Evolutionary conservation across 2,329 filamentous ascomycete species (phyloP), one percentile per base, ranked within the genome.

Genomic region (Coniochaeta prunicola): DNA sequence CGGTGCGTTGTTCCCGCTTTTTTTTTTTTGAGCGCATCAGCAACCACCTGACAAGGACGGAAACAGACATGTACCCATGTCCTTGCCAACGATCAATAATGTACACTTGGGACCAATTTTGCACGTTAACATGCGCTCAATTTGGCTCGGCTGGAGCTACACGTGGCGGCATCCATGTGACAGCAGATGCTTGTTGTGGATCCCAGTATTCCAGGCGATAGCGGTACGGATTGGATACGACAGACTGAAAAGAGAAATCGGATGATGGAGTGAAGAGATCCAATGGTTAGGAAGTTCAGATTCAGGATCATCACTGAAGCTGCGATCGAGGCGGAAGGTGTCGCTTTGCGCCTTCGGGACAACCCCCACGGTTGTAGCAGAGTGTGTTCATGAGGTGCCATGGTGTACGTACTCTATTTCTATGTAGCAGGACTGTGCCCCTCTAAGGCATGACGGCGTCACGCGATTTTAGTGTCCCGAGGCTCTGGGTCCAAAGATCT

Each of bases 401-500:
- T n/a, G 15, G 36, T 38, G 36, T 38, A 5, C 15, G 36, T 38
- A 38, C 36, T 15, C 15, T 13, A 13, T 3, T 36, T 13, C 38
- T n/a, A 40, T 5, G 36, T 19, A 42, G 38, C 19, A 53, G 50
- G 64, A 65, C 68, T 70, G 68, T 70, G 70, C 70, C 69, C 59
- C 61, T 60, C 59, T 60, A 60, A 60, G 58, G 61, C 63, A 63
- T 66, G 42, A 48, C 42, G 42, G 21, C 42, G 42, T 59, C 4
- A 62, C 66, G 64, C 67, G 64, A 69, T 70, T 71, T 75, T 75
- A 73, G 71, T 70, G 66, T 70, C 73, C 73, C 67, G 67, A 67
- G 65, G 64, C 60, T 64, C 65, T 65, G 73, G 73, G 70, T 74
- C 73, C 68, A 69, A 69, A 71, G 70, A 72, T 73, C 71, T 71